Evolutionary conservation across 768 basidiomycete species (phyloP).

Genomic region (Amanita inopinata): DNA sequence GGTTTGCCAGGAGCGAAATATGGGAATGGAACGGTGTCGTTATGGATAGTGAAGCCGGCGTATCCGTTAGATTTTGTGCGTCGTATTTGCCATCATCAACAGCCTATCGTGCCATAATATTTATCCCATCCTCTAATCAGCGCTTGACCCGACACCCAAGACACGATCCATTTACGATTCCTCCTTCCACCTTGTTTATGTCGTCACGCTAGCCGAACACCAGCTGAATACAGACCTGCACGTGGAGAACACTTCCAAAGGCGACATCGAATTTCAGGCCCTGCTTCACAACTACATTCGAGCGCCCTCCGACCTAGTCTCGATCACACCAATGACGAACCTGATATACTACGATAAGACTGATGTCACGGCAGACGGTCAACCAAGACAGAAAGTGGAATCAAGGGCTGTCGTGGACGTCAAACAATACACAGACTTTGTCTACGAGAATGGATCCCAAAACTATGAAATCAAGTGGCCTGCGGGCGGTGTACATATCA

Average conservation of each 20-base stretch:
- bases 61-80: slow-evolving; percentile 75
- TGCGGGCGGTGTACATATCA: slow-evolving; percentile 43
- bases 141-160: slow-evolving; percentile 48
- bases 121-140: slow-evolving; percentile 35
- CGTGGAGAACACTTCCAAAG: slow-evolving; percentile 60
- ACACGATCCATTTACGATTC: slow-evolving; percentile 52
- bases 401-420: slow-evolving; percentile 59
- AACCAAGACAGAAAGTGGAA: slow-evolving; percentile 44
- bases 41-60: slow-evolving; percentile 58
- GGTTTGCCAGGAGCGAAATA: slow-evolving; percentile 71
- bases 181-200: slow-evolving; percentile 67
- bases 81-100: slow-evolving; percentile 4
- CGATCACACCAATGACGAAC: slow-evolving; percentile 55
- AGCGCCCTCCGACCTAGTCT: slow-evolving; percentile 47
- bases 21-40: slow-evolving; percentile 66
- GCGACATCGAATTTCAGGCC: slow-evolving; percentile 77
- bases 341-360: slow-evolving; percentile 77
- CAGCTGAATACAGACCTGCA: slow-evolving; percentile 73
- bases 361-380: slow-evolving; percentile 41
- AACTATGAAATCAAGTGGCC: slow-evolving; percentile 54
- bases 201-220: slow-evolving; percentile 68
- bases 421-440: slow-evolving; percentile 55
- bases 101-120: not conserved
- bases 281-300: slow-evolving; percentile 88
- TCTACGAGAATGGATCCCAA: slow-evolving; percentile 58